Base-by-base conservation (phyloP, 257 asterid genomes). In the Salvia splendens region DNA sequence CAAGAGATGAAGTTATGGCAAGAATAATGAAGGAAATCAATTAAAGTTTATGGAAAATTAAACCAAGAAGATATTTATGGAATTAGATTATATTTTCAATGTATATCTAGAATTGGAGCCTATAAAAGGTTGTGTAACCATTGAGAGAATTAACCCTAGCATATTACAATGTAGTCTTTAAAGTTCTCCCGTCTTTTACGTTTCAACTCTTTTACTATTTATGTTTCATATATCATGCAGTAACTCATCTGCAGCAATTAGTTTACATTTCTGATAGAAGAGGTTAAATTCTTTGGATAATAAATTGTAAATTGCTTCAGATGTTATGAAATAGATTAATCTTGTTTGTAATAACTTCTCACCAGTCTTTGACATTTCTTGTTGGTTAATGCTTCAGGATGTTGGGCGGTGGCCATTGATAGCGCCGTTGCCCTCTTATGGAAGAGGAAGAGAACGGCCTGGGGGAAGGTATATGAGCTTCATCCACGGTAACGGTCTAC, bases 371-470 rank as follows among this genome's bases (percentile, higher is more conserved):
- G 16, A 59, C 53, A 5, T 14, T 11, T 56, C 36, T n/a, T 15
- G 65, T 43, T 70, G 56, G 60, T 66, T 62, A 14, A 75, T 79
- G 65, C 73, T 80, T 65, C 72, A 90, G 97, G 85, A 86, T 73
- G 75, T 86, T 20, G 49, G 6, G 40, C 42, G 77, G 2, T 93
- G 98, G 98, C 96, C 98, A 38, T 82, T 93, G 41, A 16, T 93
- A 64, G 85, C 84, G 9, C 98, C 98, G 4, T 76, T 93, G 82
- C 96, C 96, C 53, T 93, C 97, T 24, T 93, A 93, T 66, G 98
- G 98, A 71, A 85, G 97, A 81, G 98, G 98, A 73, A 81, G 97
- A 80, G 98, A 93, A 75, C 83, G 78, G 33, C 97, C 97, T 5
- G 98, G 98, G 46, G 94, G 89, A 76, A 82, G 98, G 83, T 93